Evolutionary conservation across 768 basidiomycete genomes (phyloP).

Genomic region (Amanita molliuscula): DNA sequence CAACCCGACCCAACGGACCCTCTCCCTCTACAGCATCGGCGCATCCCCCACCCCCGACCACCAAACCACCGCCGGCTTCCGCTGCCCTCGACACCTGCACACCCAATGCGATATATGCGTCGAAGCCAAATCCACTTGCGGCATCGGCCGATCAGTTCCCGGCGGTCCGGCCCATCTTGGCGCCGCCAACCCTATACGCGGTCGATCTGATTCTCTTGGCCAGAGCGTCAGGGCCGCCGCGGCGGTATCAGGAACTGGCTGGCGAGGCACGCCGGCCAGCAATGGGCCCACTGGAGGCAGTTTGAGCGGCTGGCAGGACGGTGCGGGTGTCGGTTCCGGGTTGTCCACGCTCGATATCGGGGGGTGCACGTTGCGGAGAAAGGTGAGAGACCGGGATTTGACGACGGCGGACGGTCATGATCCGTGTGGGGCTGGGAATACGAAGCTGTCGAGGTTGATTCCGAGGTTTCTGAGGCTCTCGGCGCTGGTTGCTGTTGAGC

Average conservation of each 20-base stretch:
- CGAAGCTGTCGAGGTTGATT: conserved; percentile 55
- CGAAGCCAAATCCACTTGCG: conserved; percentile 35
- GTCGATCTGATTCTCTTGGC: neutral
- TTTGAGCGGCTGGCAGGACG: conserved; percentile 67
- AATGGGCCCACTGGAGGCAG: conserved; percentile 25
- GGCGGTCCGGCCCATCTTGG: conserved; percentile 17
- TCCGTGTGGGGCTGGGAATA: conserved; percentile 41
- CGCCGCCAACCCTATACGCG: conserved; percentile 8
- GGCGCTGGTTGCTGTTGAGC: conserved; percentile 68
- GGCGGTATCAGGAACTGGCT: neutral
- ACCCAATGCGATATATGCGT: conserved; percentile 70
- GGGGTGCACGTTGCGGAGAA: conserved; percentile 54
- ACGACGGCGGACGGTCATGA: conserved; percentile 9
- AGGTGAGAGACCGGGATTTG: conserved; percentile 12
- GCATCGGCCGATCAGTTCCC: conserved; percentile 12
- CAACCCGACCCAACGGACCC: conserved; percentile 29
- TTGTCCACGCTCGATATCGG: conserved; percentile 42
- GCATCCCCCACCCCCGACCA: conserved; percentile 52
- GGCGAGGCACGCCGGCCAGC: neutral
- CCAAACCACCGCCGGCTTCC: conserved; percentile 43
- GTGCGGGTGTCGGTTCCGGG: conserved; percentile 64
- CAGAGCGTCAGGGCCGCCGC: neutral
- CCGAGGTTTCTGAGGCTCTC: conserved; percentile 68
- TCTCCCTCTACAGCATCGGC: conserved; percentile 46
- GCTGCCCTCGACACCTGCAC: conserved; percentile 67